phyloP scores from a whole-genome alignment of 163 green algal genomes.

The Smithsoniella earleae region DNA sequence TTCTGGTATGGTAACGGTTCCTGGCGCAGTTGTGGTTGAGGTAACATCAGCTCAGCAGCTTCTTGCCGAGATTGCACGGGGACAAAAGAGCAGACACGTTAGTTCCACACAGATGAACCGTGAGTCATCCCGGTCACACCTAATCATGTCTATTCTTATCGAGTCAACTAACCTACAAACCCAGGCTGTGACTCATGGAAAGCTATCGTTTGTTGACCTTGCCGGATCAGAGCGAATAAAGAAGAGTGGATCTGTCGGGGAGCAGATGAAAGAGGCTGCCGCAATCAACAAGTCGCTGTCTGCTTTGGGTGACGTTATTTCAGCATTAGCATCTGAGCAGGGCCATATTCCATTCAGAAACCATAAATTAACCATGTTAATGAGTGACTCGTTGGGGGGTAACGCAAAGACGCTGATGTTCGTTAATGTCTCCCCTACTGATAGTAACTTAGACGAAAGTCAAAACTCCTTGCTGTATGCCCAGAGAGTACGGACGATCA shows the following conservation, averaged over 20 bases:
- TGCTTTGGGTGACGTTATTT: slow-evolving; percentile 85
- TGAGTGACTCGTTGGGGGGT: slow-evolving; percentile 89
- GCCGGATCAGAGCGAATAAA: slow-evolving; percentile 92
- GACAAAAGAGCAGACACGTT: slow-evolving; percentile 41
- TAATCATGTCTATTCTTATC: slow-evolving; percentile 88
- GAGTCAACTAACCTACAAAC: slow-evolving; percentile 93
- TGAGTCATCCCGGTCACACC: slow-evolving; percentile 85
- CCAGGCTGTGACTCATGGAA: slow-evolving; percentile 68
- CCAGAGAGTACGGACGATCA: slow-evolving; percentile 90
- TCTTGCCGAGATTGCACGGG: slow-evolving; percentile 51
- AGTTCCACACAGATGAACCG: slow-evolving; percentile 87
- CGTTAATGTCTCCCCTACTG: slow-evolving; percentile 80
- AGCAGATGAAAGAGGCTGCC: slow-evolving; percentile 95
- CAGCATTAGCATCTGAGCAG: slow-evolving; percentile 57
- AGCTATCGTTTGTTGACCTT: slow-evolving; percentile 92
- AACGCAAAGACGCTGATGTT: slow-evolving; percentile 99
- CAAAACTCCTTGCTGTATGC: slow-evolving; percentile 86
- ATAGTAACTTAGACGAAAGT: slow-evolving; percentile 83
- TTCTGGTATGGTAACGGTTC: slow-evolving; percentile 81
- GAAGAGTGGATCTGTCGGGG: slow-evolving; percentile 78
- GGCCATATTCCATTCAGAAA: slow-evolving; percentile 92
- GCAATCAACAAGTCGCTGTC: slow-evolving; percentile 97
- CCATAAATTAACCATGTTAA: slow-evolving; percentile 99
- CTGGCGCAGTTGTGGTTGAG: slow-evolving; percentile 62
- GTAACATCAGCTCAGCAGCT: slow-evolving; percentile 56